A percentile compares a stretch with the other conserved stretches of the same genome.
phyloP scores from a whole-genome alignment of 805 yeast genomes.

The Kluyveromyces wickerhamii region DNA sequence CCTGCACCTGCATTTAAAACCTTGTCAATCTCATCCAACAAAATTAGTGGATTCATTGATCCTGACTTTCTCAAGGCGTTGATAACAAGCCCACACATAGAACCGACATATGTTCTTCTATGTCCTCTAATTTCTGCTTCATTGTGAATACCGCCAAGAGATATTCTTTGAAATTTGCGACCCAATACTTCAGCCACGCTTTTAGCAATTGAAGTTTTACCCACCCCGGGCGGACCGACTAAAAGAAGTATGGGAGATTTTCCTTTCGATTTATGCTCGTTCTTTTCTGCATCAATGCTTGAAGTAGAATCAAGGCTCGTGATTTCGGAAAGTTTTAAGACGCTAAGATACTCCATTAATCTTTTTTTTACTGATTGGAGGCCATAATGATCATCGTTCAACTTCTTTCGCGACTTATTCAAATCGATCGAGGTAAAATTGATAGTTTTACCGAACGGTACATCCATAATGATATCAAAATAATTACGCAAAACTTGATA shows the following conservation, averaged over 20 bases:
- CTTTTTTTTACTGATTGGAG: conserved; percentile 66
- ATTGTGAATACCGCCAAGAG: conserved; percentile 82
- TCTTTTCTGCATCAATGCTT: conserved; percentile 2
- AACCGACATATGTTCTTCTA: conserved; percentile 84
- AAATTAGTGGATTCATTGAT: conserved; percentile 73
- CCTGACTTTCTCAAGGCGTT: conserved; percentile 71
- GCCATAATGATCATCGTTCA: conserved; percentile 76
- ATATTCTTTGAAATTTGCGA: conserved; percentile 67
- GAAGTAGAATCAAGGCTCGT: not conserved
- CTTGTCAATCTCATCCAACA: conserved; percentile 82
- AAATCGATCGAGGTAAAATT: conserved; percentile 36
- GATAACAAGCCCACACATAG: conserved; percentile 79
- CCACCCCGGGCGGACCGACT: conserved; percentile 93
- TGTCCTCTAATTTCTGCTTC: conserved; percentile 89
- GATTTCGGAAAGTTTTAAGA: conserved; percentile 45
- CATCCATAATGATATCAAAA: conserved; percentile 55
- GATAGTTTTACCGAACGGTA: conserved; percentile 42
- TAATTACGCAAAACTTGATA: conserved; percentile 58
- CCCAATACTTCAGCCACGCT: conserved; percentile 71
- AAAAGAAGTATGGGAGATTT: conserved; percentile 70
- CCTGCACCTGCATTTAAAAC: conserved; percentile 37
- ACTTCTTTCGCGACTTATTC: conserved; percentile 41
- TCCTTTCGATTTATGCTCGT: not conserved
- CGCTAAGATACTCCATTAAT: conserved; percentile 71
- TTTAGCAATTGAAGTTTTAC: conserved; percentile 80